Conservation (phyloP, 305 asterid species). For the Euphrasia arctica region DNA sequence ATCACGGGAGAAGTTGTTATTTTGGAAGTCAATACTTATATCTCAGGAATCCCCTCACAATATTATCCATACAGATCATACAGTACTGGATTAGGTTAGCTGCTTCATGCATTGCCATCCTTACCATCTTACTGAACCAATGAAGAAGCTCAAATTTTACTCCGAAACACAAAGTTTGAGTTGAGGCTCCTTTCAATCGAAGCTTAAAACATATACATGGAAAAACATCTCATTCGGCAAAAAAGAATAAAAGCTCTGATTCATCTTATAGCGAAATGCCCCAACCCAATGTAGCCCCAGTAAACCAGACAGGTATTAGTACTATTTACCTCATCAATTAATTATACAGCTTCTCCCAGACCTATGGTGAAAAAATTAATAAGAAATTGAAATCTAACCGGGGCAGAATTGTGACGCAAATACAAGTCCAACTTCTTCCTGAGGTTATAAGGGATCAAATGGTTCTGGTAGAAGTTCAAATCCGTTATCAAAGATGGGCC, state of each 20-base stretch:
- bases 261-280: too few relatives aligned
- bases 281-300: not conserved
- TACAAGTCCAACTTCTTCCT: conserved; percentile 22
- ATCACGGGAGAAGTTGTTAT: conserved; percentile 49
- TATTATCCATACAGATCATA: too few relatives aligned
- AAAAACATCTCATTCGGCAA: too few relatives aligned
- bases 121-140: too few relatives aligned
- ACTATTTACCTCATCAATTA: conserved; percentile 24
- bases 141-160: too few relatives aligned
- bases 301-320: conserved; percentile 18
- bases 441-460: conserved; percentile 60
- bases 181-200: too few relatives aligned
- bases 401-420: conserved; percentile 18
- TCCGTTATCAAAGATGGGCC: conserved; percentile 76
- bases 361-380: conserved; percentile 4
- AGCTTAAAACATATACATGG: too few relatives aligned
- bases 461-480: conserved; percentile 91
- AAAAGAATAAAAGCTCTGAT: too few relatives aligned
- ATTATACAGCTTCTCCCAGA: conserved; percentile 17
- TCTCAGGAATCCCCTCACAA: conserved; percentile 40
- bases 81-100: too few relatives aligned
- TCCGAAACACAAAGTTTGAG: too few relatives aligned
- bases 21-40: conserved; percentile 48
- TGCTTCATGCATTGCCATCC: too few relatives aligned
- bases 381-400: conserved; percentile 22